Percentiles rank a stretch among this genome's conserved stretches.
phyloP scores from a whole-genome alignment of 1,284 basidiomycete genomes.

The Leucoagaricus sp. region DNA sequence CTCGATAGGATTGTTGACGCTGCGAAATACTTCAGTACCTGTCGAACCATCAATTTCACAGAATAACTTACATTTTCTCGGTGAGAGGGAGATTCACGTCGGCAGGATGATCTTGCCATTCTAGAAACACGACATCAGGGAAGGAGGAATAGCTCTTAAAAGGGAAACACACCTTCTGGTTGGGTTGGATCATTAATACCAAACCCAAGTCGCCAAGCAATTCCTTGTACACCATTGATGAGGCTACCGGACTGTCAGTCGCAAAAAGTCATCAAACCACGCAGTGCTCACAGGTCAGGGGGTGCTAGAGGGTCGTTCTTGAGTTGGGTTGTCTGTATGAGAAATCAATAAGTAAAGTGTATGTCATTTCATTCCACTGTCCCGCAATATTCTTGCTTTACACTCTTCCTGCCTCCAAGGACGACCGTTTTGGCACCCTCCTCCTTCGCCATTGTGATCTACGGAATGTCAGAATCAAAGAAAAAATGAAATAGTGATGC shows the following conservation, averaged over 20 bases:
- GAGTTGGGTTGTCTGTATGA: slow-evolving; percentile 46
- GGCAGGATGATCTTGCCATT: slow-evolving; percentile 63
- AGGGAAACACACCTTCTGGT: slow-evolving; percentile 50
- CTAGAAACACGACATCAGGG: slow-evolving; percentile 30
- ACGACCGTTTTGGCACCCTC: slow-evolving; percentile 60
- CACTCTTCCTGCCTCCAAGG: slow-evolving; percentile 50
- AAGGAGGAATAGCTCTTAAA: not conserved
- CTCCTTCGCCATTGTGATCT: slow-evolving; percentile 64
- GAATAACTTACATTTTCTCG: slow-evolving; percentile 41
- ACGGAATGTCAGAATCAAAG: not conserved
- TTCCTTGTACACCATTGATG: slow-evolving; percentile 52
- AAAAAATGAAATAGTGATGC: too few relatives aligned
- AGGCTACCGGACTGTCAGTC: slow-evolving; percentile 24
- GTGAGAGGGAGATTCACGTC: slow-evolving; percentile 55
- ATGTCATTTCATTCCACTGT: too few relatives aligned
- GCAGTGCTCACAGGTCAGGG: slow-evolving; percentile 55
- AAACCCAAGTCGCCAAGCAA: slow-evolving; percentile 63
- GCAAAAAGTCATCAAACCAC: not conserved
- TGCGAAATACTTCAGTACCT: not conserved
- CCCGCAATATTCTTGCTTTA: slow-evolving; percentile 59
- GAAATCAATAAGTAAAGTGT: not conserved
- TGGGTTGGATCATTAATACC: slow-evolving; percentile 51
- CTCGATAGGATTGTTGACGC: slow-evolving; percentile 17
- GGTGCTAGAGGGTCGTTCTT: slow-evolving; percentile 60
- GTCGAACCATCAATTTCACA: not conserved